These are phyloP conservation scores for Lentinula sp. DNA, from an alignment of 768 basidiomycete genomes.

Conservation along the genomic window DNA sequence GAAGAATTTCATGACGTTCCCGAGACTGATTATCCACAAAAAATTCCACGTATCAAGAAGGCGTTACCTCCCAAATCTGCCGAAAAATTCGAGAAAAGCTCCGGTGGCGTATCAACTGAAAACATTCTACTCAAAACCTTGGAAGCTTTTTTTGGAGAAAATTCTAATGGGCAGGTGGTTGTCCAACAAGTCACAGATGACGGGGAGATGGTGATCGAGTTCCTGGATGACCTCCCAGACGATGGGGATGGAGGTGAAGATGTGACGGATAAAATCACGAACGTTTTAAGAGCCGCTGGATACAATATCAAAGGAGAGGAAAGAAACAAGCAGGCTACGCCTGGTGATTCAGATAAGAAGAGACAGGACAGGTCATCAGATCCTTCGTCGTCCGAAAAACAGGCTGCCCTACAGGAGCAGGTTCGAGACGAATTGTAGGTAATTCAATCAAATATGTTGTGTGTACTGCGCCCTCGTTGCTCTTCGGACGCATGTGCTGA, in stretches of 20 bases:
- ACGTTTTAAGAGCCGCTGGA: slow-evolving; percentile 48
- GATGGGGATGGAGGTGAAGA: slow-evolving; percentile 22
- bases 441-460: background rate
- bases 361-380: slow-evolving; percentile 6
- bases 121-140: slow-evolving; percentile 20
- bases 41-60: slow-evolving; percentile 42
- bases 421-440: slow-evolving; percentile 13
- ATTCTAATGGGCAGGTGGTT: slow-evolving; percentile 20
- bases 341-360: slow-evolving; percentile 1
- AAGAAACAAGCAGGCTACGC: background rate
- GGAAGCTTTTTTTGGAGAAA: slow-evolving; percentile 19
- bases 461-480: background rate
- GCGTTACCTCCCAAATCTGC: slow-evolving; percentile 28
- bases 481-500: background rate
- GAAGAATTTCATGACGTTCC: slow-evolving; percentile 28
- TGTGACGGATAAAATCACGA: slow-evolving; percentile 33
- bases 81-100: slow-evolving; percentile 14
- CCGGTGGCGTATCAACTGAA: slow-evolving; percentile 17
- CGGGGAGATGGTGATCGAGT: slow-evolving; percentile 35
- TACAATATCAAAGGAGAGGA: background rate
- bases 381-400: slow-evolving; percentile 12
- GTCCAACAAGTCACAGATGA: slow-evolving; percentile 35
- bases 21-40: slow-evolving; percentile 51
- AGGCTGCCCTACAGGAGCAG: background rate
- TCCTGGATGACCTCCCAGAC: slow-evolving; percentile 37